These are phyloP conservation scores for Hanseniaspora taiwanica DNA, from an alignment of 805 yeast species.

Conservation along the genomic window DNA sequence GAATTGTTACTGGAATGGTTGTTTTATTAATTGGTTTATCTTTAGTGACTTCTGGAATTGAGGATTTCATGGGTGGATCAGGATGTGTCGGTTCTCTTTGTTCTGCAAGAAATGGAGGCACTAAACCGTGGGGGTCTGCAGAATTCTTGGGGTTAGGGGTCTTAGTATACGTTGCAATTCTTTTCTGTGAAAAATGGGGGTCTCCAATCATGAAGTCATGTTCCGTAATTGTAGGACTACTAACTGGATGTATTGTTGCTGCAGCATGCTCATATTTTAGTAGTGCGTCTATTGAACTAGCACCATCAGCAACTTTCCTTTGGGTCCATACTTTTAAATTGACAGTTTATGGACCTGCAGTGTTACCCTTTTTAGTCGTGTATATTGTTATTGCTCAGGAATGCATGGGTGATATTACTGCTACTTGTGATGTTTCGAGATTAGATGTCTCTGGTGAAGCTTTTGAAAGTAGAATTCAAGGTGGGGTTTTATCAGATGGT, in stretches of 20 bases:
- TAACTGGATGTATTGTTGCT: constrained; percentile 84
- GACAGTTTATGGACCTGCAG: constrained; percentile 70
- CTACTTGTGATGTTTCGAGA: constrained; percentile 84
- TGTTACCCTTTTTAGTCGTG: constrained; percentile 73
- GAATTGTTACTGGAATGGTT: constrained; percentile 87
- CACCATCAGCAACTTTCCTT: constrained; percentile 73
- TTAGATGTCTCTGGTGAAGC: constrained; percentile 68
- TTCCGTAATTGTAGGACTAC: constrained; percentile 75
- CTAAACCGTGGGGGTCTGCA: constrained; percentile 63
- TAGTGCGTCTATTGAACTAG: constrained; percentile 39
- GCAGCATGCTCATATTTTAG: constrained; percentile 77
- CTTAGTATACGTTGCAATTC: constrained; percentile 60
- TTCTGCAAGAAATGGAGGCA: constrained; percentile 25
- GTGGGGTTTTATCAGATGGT: constrained; percentile 87
- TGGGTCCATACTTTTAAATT: constrained; percentile 82
- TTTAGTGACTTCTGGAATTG: constrained; percentile 58
- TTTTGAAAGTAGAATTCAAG: constrained; percentile 80
- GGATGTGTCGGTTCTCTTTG: constrained; percentile 49
- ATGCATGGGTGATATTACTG: constrained; percentile 89
- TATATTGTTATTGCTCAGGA: constrained; percentile 80
- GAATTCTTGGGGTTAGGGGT: constrained; percentile 80
- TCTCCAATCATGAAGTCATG: constrained; percentile 91
- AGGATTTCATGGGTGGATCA: constrained; percentile 83
- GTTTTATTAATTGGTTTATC: constrained; percentile 70
- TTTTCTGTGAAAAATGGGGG: constrained; percentile 75